Evolutionary conservation across 192 early-diverging fungal genomes (phyloP), one percentile per base, ranked within the genome.

Genomic region (Bifiguratus adelaidae): DNA sequence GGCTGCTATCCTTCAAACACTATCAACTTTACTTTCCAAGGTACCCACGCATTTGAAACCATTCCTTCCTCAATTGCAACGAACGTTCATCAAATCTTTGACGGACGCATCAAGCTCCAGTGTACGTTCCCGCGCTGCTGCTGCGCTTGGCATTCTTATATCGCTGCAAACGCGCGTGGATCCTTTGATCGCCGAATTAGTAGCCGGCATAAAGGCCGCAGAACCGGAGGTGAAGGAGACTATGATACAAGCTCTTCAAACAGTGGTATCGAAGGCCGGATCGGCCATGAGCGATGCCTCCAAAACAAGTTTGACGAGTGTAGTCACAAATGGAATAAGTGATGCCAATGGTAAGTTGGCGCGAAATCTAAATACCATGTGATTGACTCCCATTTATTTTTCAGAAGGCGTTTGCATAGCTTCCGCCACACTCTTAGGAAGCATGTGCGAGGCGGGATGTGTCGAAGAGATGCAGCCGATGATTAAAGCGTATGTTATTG

Each of bases 61-160:
- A 19, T 99, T 99, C 82, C 67, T 99, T 42, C 95, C 95, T 24
- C 95, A 99, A 72, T 81, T 97, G 29, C 92, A 97, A 67, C 83
- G 95, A 41, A 95, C 94, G 1, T 97, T 99, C 55, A 81, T 90
- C 47, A 95, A 95, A 55, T 85, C 79, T 1, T 62, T 96, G 20
- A 71, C 82, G 7, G 92, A 96, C 30, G 58, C 81, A 2, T 59
- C 78, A n/a, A 73, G 68, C 12, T 54, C 74, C n/a, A 56, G 51
- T 40, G 83, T 99, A 3, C 85, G 92, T 26, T 74, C 72, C 28
- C 80, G 82, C 30, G 92, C 95, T 7, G 84, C 83, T 12, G 56
- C 71, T 15, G 95, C 92, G 12, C 59, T 92, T 38, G 56, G 76
- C 11, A 61, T 78, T 23, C 52, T 92, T 43, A 85, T 90, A 33